Evolutionary conservation across 2,329 filamentous ascomycete genomes (phyloP).

Genomic region (Tolypocladium ophioglossoides): DNA sequence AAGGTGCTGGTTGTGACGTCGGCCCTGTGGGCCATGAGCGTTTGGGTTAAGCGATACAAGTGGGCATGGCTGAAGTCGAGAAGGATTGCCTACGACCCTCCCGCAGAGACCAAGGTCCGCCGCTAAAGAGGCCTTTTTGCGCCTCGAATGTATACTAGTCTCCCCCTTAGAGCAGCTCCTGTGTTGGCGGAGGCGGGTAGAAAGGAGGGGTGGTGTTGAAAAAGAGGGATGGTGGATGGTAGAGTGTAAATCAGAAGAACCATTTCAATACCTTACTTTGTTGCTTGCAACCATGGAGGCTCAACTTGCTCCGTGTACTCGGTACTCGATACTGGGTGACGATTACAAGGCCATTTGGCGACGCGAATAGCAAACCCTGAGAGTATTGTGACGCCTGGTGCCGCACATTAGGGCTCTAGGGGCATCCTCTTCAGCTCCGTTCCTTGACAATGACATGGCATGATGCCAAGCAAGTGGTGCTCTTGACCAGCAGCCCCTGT

Average conservation of each 20-base stretch:
- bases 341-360: neutral
- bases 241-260: conserved; percentile 42
- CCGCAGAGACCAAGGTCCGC: conserved; percentile 42
- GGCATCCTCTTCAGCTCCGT: neutral
- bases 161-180: conserved; percentile 29
- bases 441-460: neutral
- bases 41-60: conserved; percentile 99
- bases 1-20: conserved; percentile 80
- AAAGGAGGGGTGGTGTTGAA: conserved; percentile 20
- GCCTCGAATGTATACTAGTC: conserved; percentile 31
- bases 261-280: conserved; percentile 26
- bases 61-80: conserved; percentile 94
- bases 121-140: conserved; percentile 24
- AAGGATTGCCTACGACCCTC: conserved; percentile 83
- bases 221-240: conserved; percentile 22
- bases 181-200: conserved; percentile 32
- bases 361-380: neutral
- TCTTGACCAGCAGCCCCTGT: neutral
- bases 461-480: neutral
- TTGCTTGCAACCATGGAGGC: conserved; percentile 2
- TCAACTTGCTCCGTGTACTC: no score
- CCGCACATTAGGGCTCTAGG: neutral
- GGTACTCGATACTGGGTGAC: neutral
- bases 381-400: neutral
- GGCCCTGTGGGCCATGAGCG: conserved; percentile 72